Evolutionary conservation across 805 yeast species (phyloP), one percentile per base, ranked within the genome.

Genomic region (Monosporozyma servazzii): DNA sequence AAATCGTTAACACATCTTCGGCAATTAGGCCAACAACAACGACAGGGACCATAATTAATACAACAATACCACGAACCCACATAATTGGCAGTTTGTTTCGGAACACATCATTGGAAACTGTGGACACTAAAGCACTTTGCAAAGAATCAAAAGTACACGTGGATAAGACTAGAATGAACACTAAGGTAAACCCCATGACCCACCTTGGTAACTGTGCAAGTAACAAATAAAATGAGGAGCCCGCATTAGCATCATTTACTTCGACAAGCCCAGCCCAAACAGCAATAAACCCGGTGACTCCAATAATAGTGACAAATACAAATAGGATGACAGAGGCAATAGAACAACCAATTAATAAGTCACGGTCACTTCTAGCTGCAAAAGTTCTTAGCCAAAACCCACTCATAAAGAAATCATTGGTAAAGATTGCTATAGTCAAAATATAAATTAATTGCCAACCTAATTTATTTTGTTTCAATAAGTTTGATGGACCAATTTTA

Each of bases 381-480:
- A 90, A 90, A 0, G 98, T 87, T 62, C 98, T 76, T 54, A 90
- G 71, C 98, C 98, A 90, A 66, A 90, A 89, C 0, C 96, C 96
- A 31, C 95, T 79, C 75, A 90, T 71, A 69, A 90, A 90, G 64
- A 90, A 80, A 64, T 88, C 96, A 62, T 90, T 90, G 33, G 96
- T 86, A 51, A 88, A 77, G 62, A 90, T 86, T 27, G 97, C 96
- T 31, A 90, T 84, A 7, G 84, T 78, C 56, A 90, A 73, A 56
- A 90, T 89, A 65, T 88, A 90, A 33, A 90, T 66, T 56, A 90
- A 76, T 74, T 88, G 93, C 95, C 96, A 89, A 17, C 96, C 96
- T 40, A 89, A 73, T 57, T 78, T 78, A 62, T 81, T 84, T 2
- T 82, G 78, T 39, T 80, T 76, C 53, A 86, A 69, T 56, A 89